phyloP scores from a whole-genome alignment of 2,329 filamentous ascomycete species.

The Colletotrichum shisoi region DNA sequence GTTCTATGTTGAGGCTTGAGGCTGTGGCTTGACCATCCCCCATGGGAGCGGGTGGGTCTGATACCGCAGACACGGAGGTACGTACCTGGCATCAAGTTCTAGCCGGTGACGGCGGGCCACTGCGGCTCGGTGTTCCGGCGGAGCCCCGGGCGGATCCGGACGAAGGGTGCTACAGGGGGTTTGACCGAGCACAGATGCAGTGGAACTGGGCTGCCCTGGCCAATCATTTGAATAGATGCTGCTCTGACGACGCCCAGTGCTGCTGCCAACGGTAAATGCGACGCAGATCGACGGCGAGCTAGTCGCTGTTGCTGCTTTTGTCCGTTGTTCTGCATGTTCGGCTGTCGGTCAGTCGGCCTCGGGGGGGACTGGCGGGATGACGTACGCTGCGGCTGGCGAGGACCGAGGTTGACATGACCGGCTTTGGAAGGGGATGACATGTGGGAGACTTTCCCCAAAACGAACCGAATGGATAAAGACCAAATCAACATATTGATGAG shows the following conservation, averaged over 20 bases:
- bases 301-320: constrained; percentile 22
- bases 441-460: too few relatives aligned
- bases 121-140: constrained; percentile 16
- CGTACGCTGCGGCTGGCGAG: not conserved
- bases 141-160: constrained; percentile 19
- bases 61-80: too few relatives aligned
- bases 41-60: not conserved
- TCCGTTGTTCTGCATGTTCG: not conserved
- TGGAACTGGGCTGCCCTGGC: not conserved
- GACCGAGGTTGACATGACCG: not conserved
- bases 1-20: not conserved
- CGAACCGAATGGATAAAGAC: not conserved
- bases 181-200: constrained; percentile 1
- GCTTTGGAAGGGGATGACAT: not conserved
- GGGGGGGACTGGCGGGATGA: not conserved
- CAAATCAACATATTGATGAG: too few relatives aligned
- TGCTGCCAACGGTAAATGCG: not conserved
- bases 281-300: not conserved
- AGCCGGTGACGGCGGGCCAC: constrained; percentile 7
- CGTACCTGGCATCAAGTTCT: not conserved
- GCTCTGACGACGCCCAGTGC: constrained; percentile 12
- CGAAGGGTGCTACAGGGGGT: constrained; percentile 29
- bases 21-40: constrained; percentile 11
- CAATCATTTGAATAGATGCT: constrained; percentile 8
- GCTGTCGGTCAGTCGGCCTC: not conserved